Base-by-base conservation (phyloP, 1,284 basidiomycete genomes). In the Leccinum pachyderme region DNA sequence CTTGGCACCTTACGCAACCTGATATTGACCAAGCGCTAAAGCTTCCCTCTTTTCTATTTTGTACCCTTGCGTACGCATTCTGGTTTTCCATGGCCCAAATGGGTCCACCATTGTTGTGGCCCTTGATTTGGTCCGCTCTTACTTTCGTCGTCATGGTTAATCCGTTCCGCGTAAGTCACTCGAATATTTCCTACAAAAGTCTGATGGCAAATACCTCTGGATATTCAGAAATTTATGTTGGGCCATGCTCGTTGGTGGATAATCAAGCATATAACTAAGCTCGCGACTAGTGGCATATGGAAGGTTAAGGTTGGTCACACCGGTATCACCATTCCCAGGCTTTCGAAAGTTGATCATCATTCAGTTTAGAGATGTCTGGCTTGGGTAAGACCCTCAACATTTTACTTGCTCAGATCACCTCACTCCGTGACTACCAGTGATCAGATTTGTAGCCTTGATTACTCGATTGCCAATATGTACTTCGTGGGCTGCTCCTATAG, bases 71-170 rank as follows among this genome's bases (percentile, higher is more conserved):
- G 54, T 89, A 88, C 63, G 85, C 88, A 44, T 94, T 96, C 70
- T 95, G 87, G 85, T 77, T 97, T 44, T 90, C 92, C 3, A 93
- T 95, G 69, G 71, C 81, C 46, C 79, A 79, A 6, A 75, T 89
- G 11, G 87, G 84, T 2, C 66, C 73, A 3, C 69, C 78, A 0
- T 67, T 67, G 8, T 73, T 83, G 0, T 98, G 95, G 93, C 94
- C 94, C 0, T 73, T 94, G 4, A 78, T 89, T 0, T 99, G 95
- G 93, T 74, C 98, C 9, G 80, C 81, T 0, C 78, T 93, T 52
- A 72, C 80, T 1, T 63, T 76, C 2, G 62, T 84, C 9, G 69
- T 93, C 49, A 71, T 97, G 63, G 70, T 94, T 55, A 86, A 94
- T 64, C 95, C 95, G 1, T 66, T 95, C 0, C 87, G 86, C 0